Conservation (phyloP, 495 filamentous ascomycete genomes). For the Tuber umbilicatum region DNA sequence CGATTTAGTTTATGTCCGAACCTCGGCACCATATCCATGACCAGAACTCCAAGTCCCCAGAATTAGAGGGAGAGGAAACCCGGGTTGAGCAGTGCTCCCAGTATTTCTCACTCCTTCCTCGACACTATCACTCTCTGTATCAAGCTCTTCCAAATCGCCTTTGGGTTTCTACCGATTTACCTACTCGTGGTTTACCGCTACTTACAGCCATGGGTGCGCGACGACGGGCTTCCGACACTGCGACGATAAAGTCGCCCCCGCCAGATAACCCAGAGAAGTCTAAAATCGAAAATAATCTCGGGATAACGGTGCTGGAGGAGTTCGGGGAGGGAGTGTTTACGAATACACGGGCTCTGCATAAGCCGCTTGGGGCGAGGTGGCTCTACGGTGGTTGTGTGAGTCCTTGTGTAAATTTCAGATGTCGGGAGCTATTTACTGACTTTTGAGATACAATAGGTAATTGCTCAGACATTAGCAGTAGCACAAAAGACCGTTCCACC, state of each 20-base stretch:
- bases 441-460: conserved; percentile 46
- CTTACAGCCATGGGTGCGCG: neutral
- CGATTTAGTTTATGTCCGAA: neutral
- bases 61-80: neutral
- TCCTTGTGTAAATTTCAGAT: neutral
- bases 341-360: conserved; percentile 83
- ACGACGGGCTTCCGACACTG: conserved; percentile 3
- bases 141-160: neutral
- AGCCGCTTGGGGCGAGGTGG: conserved; percentile 81
- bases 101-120: neutral
- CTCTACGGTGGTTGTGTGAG: conserved; percentile 77
- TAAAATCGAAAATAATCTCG: conserved; percentile 78
- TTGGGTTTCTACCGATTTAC: neutral
- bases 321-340: conserved; percentile 90
- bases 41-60: neutral
- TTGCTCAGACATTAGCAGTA: conserved; percentile 83
- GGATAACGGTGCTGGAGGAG: conserved; percentile 70
- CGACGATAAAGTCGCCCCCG: conserved; percentile 72
- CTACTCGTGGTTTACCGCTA: neutral
- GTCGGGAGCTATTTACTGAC: neutral
- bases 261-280: conserved; percentile 64
- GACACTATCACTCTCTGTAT: neutral
- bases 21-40: neutral
- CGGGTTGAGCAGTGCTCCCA: neutral
- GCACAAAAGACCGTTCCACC: conserved; percentile 76